phyloP scores from a whole-genome alignment of 2,329 filamentous ascomycete species.

The Cytospora paraplurivora region DNA sequence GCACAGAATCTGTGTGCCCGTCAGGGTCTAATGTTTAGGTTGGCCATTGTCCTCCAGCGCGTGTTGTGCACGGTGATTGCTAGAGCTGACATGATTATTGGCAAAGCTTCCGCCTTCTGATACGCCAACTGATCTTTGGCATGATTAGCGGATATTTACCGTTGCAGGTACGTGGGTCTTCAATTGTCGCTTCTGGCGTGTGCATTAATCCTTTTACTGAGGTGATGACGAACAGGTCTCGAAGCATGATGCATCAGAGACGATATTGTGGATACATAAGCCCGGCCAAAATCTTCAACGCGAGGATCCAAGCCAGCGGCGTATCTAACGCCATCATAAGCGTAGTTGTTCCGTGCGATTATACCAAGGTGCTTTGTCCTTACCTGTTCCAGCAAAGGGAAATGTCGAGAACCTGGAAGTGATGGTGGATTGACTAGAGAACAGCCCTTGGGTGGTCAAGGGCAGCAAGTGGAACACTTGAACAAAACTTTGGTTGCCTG shows the following conservation, averaged over 20 bases:
- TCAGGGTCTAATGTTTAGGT: no score
- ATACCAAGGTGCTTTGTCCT: conserved; percentile 27
- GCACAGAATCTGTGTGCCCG: no score
- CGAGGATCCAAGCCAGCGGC: conserved; percentile 10
- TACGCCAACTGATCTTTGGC: not conserved
- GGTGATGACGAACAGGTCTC: not conserved
- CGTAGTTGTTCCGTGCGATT: conserved; percentile 25
- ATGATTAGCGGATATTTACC: not conserved
- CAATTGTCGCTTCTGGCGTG: conserved; percentile 10
- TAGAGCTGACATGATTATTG: not conserved
- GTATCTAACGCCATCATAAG: conserved; percentile 14
- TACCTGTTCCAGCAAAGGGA: conserved; percentile 30
- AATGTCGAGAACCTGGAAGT: conserved; percentile 30
- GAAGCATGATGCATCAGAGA: not conserved
- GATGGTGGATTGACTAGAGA: conserved; percentile 21
- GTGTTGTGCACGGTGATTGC: not conserved
- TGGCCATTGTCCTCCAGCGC: no score
- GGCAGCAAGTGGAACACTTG: conserved; percentile 1
- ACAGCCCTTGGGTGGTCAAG: conserved; percentile 2
- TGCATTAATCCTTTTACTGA: not conserved
- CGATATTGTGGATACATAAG: conserved; percentile 16
- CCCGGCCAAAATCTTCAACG: conserved; percentile 19
- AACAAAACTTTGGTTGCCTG: not conserved
- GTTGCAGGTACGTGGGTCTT: conserved; percentile 14
- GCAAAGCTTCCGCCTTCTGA: not conserved